phyloP scores from a whole-genome alignment of 495 filamentous ascomycete genomes.

The Podospora fimiseda region DNA sequence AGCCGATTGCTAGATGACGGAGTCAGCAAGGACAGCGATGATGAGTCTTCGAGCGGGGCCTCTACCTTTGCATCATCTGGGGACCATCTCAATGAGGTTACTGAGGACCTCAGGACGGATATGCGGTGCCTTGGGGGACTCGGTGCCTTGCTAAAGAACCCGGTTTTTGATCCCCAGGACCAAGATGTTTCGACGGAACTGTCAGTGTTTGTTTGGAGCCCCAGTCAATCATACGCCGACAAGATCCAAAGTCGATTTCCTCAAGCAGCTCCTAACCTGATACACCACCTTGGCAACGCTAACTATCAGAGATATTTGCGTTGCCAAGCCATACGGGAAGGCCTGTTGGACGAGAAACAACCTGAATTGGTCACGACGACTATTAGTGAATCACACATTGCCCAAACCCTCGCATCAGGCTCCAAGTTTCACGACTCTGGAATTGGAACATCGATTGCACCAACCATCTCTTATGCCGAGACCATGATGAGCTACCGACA shows the following conservation, averaged over 20 bases:
- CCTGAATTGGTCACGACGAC: too few relatives aligned
- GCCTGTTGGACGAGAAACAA: too few relatives aligned
- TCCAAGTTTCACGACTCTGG: background rate
- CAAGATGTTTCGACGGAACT: too few relatives aligned
- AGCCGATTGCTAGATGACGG: background rate
- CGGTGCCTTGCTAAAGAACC: background rate
- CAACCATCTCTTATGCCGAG: background rate
- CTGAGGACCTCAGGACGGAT: background rate
- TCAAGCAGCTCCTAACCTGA: background rate
- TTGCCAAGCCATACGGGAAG: background rate
- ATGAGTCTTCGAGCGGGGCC: background rate
- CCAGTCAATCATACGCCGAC: background rate
- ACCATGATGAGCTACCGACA: background rate
- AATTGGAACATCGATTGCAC: background rate
- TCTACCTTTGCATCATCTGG: background rate
- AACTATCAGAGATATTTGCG: background rate
- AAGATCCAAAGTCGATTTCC: background rate
- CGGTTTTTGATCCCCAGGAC: background rate
- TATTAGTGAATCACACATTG: background rate
- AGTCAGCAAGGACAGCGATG: background rate
- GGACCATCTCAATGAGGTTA: background rate
- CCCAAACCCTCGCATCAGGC: background rate
- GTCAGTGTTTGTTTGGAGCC: background rate
- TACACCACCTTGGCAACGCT: background rate
- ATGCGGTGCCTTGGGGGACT: background rate